These are phyloP conservation scores for Senecio squalidus DNA, from an alignment of 140 eudicot species.

Conservation along the genomic window DNA sequence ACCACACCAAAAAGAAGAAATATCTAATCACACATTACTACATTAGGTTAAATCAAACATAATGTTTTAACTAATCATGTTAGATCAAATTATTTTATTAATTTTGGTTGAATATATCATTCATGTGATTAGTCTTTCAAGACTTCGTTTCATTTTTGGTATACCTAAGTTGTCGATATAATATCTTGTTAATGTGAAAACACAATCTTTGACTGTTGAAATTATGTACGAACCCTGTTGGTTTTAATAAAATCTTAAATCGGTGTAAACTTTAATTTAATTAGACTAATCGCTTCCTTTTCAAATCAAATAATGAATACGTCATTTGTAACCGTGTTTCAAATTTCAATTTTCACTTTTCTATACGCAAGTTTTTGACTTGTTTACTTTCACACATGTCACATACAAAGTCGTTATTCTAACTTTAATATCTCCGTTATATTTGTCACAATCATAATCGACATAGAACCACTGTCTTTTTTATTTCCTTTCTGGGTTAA, in stretches of 20 bases:
- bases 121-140: neutral
- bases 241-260: neutral
- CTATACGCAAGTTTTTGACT: neutral
- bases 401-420: conserved; percentile 2
- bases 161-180: neutral
- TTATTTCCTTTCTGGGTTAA: neutral
- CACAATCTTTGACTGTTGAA: conserved; percentile 24
- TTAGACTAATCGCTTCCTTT: neutral
- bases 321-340: conserved; percentile 5
- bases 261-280: neutral
- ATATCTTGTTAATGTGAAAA: conserved; percentile 16
- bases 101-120: neutral
- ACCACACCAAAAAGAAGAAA: neutral
- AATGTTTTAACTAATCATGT: neutral
- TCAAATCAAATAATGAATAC: neutral
- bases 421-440: conserved; percentile 16
- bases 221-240: neutral
- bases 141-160: neutral
- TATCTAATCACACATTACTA: too few relatives aligned
- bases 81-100: neutral
- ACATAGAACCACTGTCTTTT: conserved; percentile 17
- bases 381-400: conserved; percentile 2
- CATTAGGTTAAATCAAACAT: too few relatives aligned
- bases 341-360: neutral
- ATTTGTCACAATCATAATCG: conserved; percentile 16